Conservation (phyloP, 352 stramenopile species). For the Pythium grandisporangium region DNA sequence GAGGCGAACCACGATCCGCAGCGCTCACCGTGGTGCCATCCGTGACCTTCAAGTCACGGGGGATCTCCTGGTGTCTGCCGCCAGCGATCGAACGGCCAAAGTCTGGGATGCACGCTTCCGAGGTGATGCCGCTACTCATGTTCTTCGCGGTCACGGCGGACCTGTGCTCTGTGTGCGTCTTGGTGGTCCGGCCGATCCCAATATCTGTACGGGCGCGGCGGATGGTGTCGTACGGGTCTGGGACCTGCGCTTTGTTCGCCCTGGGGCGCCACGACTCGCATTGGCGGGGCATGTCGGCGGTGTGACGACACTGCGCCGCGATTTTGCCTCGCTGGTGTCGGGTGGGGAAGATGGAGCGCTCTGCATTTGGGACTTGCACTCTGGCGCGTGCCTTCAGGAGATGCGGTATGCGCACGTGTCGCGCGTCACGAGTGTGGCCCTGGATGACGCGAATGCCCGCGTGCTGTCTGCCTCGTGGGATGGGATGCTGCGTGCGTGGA, state of each 20-base stretch:
- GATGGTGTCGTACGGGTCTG: constrained; percentile 75
- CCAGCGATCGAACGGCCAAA: constrained; percentile 67
- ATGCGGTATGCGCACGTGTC: constrained; percentile 45
- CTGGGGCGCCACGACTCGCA: constrained; percentile 50
- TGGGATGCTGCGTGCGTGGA: too few species aligned
- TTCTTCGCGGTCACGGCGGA: constrained; percentile 45
- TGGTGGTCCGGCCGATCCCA: constrained; percentile 64
- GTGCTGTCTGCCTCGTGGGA: constrained; percentile 75
- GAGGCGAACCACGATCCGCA: constrained; percentile 41
- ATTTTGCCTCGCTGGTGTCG: constrained; percentile 77
- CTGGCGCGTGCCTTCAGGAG: constrained; percentile 52
- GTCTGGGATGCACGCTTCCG: constrained; percentile 76
- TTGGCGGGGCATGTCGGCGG: constrained; percentile 36
- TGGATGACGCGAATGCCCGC: constrained; percentile 40
- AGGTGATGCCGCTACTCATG: constrained; percentile 37
- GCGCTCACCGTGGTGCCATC: constrained; percentile 45
- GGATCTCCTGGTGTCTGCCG: constrained; percentile 58
- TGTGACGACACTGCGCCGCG: constrained; percentile 59
- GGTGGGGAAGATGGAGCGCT: constrained; percentile 64
- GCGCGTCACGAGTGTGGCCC: constrained; percentile 49
- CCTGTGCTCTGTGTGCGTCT: constrained; percentile 64
- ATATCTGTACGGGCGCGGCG: constrained; percentile 61
- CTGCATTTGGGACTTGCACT: constrained; percentile 76
- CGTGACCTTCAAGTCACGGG: constrained; percentile 66
- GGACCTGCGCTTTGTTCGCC: constrained; percentile 70